Percentiles rank a stretch among this genome's conserved stretches.
phyloP scores from a whole-genome alignment of 306 rosid species.

The Cicer bijugum region DNA sequence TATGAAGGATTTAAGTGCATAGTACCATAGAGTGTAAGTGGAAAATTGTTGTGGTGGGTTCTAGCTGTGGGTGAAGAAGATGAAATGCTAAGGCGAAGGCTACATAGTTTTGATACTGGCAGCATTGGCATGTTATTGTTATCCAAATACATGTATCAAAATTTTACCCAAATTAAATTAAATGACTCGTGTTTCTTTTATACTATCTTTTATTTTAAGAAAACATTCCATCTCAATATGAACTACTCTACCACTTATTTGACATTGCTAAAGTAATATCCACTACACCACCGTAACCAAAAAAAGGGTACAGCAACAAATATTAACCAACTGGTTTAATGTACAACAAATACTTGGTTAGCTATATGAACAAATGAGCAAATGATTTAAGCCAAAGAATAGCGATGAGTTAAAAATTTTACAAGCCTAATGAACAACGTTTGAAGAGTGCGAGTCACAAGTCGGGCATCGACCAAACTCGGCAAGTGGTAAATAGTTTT shows the following conservation, averaged over 20 bases:
- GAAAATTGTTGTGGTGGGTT: too few relatives aligned
- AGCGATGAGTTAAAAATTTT: slow-evolving; percentile 44
- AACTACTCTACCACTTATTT: slow-evolving; percentile 41
- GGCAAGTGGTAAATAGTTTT: slow-evolving; percentile 29
- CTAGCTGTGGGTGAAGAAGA: too few relatives aligned
- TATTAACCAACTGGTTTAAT: slow-evolving; percentile 41
- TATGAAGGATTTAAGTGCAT: too few relatives aligned
- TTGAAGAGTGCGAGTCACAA: slow-evolving; percentile 16
- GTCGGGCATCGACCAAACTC: slow-evolving; percentile 36
- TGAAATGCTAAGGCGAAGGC: too few relatives aligned
- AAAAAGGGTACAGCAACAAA: slow-evolving; percentile 42
- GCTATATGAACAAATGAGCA: slow-evolving; percentile 49
- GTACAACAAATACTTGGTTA: slow-evolving; percentile 51
- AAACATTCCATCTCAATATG: slow-evolving; percentile 26
- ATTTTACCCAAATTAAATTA: neutral
- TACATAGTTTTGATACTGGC: neutral
- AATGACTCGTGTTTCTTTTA: neutral
- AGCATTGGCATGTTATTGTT: neutral
- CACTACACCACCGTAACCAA: slow-evolving; percentile 37
- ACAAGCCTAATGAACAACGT: slow-evolving; percentile 43
- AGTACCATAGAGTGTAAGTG: too few relatives aligned
- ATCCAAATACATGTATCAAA: neutral
- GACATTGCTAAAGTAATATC: slow-evolving; percentile 35
- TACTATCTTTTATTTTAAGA: slow-evolving; percentile 9
- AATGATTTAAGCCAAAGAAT: slow-evolving; percentile 53